Percentiles rank a stretch among this genome's conserved stretches.
These are phyloP conservation scores for Physcomitrium patens DNA, from an alignment of 225 moss, liverwort and hornwort genomes.

Conservation along the genomic window DNA sequence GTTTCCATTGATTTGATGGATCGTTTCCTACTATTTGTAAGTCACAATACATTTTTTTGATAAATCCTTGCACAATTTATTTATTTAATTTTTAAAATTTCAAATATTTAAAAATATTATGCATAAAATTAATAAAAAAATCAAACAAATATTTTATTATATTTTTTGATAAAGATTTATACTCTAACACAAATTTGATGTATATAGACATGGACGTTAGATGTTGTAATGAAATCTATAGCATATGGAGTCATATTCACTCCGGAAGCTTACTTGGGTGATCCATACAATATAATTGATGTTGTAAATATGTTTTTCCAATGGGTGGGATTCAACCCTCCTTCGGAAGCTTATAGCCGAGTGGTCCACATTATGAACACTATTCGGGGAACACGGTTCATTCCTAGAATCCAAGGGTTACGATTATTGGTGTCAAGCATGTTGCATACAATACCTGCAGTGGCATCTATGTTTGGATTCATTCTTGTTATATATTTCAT, in stretches of 20 bases:
- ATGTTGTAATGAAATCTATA: slow-evolving; percentile 57
- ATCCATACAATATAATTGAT: slow-evolving; percentile 81
- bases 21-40: slow-evolving; percentile 56
- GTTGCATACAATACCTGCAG: slow-evolving; percentile 70
- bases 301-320: slow-evolving; percentile 64
- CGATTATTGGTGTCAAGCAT: slow-evolving; percentile 52
- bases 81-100: background rate
- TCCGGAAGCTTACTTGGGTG: slow-evolving; percentile 79
- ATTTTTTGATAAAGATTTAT: too few species aligned
- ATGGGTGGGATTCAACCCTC: slow-evolving; percentile 64
- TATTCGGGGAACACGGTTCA: slow-evolving; percentile 62
- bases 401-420: slow-evolving; percentile 67
- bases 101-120: too few species aligned
- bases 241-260: slow-evolving; percentile 88
- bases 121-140: too few species aligned
- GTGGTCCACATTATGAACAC: slow-evolving; percentile 58
- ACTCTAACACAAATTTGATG: too few species aligned
- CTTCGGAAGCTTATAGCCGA: slow-evolving; percentile 47
- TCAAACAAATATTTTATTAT: too few species aligned
- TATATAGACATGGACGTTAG: slow-evolving; percentile 56
- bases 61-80: too few species aligned
- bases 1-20: slow-evolving; percentile 53
- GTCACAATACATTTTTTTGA: background rate
- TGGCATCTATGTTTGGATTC: slow-evolving; percentile 73
- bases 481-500: slow-evolving; percentile 74